These are phyloP conservation scores for Fusarium devonianum DNA, from an alignment of 2,329 filamentous ascomycete species.

Conservation along the genomic window DNA sequence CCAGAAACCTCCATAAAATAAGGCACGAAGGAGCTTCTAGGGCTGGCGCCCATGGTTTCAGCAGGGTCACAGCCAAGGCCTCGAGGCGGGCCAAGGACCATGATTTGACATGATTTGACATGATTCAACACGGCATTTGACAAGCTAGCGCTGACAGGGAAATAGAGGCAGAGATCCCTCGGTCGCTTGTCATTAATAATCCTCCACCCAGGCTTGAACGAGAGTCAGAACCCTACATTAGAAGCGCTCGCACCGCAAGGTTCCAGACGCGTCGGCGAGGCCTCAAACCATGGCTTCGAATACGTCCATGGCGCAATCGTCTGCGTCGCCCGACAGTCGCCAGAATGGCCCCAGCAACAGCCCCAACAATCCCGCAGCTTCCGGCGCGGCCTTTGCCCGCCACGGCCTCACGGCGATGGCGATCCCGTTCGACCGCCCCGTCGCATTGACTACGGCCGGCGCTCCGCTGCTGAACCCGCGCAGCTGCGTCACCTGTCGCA, in stretches of 20 bases:
- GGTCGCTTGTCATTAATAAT: background rate
- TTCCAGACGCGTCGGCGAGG: no score
- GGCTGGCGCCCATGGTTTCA: no score
- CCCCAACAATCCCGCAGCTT: constrained; percentile 10
- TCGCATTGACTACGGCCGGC: constrained; percentile 35
- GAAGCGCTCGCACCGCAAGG: background rate
- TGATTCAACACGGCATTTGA: background rate
- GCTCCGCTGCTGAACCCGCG: constrained; percentile 52
- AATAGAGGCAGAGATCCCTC: background rate
- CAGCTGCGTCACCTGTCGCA: constrained; percentile 57
- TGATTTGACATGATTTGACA: no score
- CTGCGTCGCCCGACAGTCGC: constrained; percentile 9
- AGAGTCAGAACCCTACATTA: background rate
- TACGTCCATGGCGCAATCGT: constrained; percentile 15
- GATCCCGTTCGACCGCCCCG: constrained; percentile 29
- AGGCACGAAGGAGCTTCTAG: no score
- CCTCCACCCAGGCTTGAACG: background rate
- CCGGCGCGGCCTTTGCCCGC: constrained; percentile 7
- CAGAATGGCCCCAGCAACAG: background rate
- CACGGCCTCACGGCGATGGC: constrained; percentile 16
- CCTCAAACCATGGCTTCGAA: constrained; percentile 27
- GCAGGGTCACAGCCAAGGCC: no score
- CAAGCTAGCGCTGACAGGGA: background rate
- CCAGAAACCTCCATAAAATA: no score
- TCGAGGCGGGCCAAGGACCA: no score